These are phyloP conservation scores for Pyricularia sp. DNA, from an alignment of 2,329 filamentous ascomycete genomes.

Conservation along the genomic window DNA sequence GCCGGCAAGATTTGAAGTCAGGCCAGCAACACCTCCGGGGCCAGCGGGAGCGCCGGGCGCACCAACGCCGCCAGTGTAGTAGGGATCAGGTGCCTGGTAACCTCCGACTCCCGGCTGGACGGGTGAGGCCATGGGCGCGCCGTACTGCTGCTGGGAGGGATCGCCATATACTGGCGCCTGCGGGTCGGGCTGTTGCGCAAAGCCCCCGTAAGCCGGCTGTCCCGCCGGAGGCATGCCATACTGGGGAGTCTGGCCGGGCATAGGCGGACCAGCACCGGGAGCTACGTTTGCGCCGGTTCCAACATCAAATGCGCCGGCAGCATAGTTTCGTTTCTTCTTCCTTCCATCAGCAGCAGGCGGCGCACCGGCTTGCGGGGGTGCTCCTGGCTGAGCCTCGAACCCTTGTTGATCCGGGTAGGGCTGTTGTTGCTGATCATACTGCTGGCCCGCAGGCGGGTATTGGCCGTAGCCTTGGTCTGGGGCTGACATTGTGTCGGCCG, in stretches of 20 bases:
- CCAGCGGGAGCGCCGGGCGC: slow-evolving; percentile 20
- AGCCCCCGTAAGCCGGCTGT: slow-evolving; percentile 29
- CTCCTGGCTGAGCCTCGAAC: slow-evolving; percentile 25
- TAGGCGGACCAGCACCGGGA: slow-evolving; percentile 21
- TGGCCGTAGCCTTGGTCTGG: slow-evolving; percentile 42
- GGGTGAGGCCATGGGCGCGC: slow-evolving; percentile 12
- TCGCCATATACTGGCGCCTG: slow-evolving; percentile 30
- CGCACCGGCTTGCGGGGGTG: slow-evolving; percentile 18
- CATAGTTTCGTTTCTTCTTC: slow-evolving; percentile 93
- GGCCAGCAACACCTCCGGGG: slow-evolving; percentile 46
- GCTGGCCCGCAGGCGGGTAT: slow-evolving; percentile 25
- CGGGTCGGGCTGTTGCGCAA: slow-evolving; percentile 40
- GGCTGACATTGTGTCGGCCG: slow-evolving; percentile 37
- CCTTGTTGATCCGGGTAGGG: slow-evolving; percentile 25
- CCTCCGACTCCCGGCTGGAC: slow-evolving; percentile 36
- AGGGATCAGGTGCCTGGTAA: slow-evolving; percentile 55
- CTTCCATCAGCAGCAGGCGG: slow-evolving; percentile 32
- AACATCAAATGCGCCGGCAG: slow-evolving; percentile 88
- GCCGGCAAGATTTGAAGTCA: slow-evolving; percentile 75
- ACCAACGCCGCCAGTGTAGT: slow-evolving; percentile 40
- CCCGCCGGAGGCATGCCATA: slow-evolving; percentile 32
- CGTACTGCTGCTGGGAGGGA: slow-evolving; percentile 20
- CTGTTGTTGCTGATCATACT: slow-evolving; percentile 25
- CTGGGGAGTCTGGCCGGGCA: slow-evolving; percentile 20
- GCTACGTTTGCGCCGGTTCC: slow-evolving; percentile 71